Base-by-base conservation (phyloP, 768 basidiomycete genomes). In the Hericium alpestre region DNA sequence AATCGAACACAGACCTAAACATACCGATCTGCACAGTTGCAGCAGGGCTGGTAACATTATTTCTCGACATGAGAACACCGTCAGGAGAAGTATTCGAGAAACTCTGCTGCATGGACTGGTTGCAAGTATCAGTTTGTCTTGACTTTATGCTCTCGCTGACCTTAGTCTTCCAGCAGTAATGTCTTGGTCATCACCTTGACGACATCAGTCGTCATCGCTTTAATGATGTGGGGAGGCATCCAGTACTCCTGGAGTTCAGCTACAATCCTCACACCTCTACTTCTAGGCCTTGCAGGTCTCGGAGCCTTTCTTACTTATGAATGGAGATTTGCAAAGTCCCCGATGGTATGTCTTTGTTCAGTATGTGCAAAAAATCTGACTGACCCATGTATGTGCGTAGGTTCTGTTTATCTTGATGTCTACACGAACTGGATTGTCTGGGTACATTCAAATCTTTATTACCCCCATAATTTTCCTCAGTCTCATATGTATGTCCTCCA, bases 191-290 rank as follows among this genome's bases (percentile, higher is more conserved):
- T 71, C 38, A 56, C 61, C 1, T 65, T 66, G 25, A 69, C 70
- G 0, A 63, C 65, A 3, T 62, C 68, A 25, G 57, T 58, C 22
- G 63, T 66, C 8, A 62, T 74, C 39, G 72, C 65, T 13, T 56
- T 75, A 49, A 71, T 75, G 51, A 71, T 75, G 9, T 73, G 71
- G 76, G 79, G 73, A 2, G 79, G 79, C 7, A 65, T 70, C 6
- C 59, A 63, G 2, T 75, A 68, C 53, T 58, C 73, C 0, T 80
- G 79, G 79, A 55, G 60, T 4, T 75, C 74, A 0, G 59, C 58
- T 15, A 65, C 61, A 1, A 72, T 78, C 4, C 65, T 81, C n/a
- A 70, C 67, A 0, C 76, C 79, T 0, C 66, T 80, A 7, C 57
- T 73, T 38, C 23, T 72, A 20, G 79, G 79, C 1, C 43, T 74